phyloP scores from a whole-genome alignment of 495 filamentous ascomycete genomes.

The Tetracladium setigerum region DNA sequence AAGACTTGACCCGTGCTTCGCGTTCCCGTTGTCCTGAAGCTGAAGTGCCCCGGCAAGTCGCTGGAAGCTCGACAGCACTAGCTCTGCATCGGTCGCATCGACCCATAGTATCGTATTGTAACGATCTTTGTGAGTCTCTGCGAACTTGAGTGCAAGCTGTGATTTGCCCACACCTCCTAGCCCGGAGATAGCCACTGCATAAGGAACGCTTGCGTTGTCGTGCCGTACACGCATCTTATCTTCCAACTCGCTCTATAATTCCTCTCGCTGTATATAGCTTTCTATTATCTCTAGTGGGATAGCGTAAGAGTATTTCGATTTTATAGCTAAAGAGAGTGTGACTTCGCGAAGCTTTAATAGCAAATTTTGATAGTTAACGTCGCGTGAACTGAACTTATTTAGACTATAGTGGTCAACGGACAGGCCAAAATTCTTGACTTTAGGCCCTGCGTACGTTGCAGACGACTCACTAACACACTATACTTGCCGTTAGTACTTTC shows the following conservation, averaged over 20 bases:
- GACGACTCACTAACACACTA: background rate
- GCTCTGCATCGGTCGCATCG: slow-evolving; percentile 19
- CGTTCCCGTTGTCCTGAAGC: slow-evolving; percentile 12
- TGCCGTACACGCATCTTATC: background rate
- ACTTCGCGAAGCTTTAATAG: slow-evolving; percentile 12
- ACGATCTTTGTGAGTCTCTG: slow-evolving; percentile 7
- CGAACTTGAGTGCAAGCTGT: slow-evolving; percentile 4
- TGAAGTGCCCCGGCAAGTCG: slow-evolving; percentile 20
- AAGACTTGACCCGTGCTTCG: slow-evolving; percentile 16
- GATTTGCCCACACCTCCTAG: slow-evolving; percentile 17
- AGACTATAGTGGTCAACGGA: slow-evolving; percentile 19
- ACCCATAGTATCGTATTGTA: slow-evolving; percentile 25
- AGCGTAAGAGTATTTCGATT: background rate
- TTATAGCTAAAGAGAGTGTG: background rate
- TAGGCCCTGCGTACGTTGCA: slow-evolving; percentile 9
- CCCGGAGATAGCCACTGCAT: slow-evolving; percentile 4
- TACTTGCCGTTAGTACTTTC: background rate
- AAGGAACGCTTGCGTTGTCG: background rate
- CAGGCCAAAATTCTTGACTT: slow-evolving; percentile 17
- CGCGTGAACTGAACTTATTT: slow-evolving; percentile 17
- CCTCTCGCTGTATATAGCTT: background rate
- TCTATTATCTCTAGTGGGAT: background rate
- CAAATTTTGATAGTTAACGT: slow-evolving; percentile 13
- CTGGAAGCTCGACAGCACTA: slow-evolving; percentile 23
- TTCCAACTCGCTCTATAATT: background rate